These are phyloP conservation scores for Blastocystis sp. DNA, from an alignment of 352 stramenopile species.

Conservation along the genomic window DNA sequence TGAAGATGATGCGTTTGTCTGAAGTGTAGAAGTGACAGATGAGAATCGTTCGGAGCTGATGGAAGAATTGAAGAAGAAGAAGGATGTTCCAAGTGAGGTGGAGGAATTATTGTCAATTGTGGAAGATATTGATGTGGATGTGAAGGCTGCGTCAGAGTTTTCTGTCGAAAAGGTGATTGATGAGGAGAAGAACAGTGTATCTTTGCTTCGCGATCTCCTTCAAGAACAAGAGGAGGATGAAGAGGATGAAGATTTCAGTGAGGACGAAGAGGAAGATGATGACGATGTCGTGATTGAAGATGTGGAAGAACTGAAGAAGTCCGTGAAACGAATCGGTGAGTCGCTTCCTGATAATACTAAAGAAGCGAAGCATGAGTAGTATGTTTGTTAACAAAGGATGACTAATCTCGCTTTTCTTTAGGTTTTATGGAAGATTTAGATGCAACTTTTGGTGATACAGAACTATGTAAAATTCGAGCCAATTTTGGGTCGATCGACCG, in stretches of 20 bases:
- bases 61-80: conserved; percentile 5
- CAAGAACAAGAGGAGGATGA: not conserved
- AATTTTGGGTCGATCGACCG: conserved; percentile 51
- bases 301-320: conserved; percentile 4
- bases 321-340: not conserved
- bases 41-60: not conserved
- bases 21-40: not conserved
- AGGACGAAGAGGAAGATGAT: conserved; percentile 32
- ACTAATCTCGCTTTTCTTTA: not conserved
- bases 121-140: not conserved
- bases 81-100: not conserved
- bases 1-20: not conserved
- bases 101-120: not conserved
- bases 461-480: conserved; percentile 36
- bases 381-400: not conserved
- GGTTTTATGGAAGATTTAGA: conserved; percentile 13
- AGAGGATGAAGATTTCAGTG: not conserved
- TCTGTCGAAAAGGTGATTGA: conserved; percentile 31
- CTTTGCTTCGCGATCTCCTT: conserved; percentile 18
- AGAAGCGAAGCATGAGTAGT: not conserved
- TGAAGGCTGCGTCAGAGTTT: conserved; percentile 4
- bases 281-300: conserved; percentile 32
- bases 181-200: conserved; percentile 37
- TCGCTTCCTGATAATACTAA: not conserved
- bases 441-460: not conserved